These are phyloP conservation scores for Raddia distichophylla DNA, from an alignment of 176 grass and related monocot species.

Conservation along the genomic window DNA sequence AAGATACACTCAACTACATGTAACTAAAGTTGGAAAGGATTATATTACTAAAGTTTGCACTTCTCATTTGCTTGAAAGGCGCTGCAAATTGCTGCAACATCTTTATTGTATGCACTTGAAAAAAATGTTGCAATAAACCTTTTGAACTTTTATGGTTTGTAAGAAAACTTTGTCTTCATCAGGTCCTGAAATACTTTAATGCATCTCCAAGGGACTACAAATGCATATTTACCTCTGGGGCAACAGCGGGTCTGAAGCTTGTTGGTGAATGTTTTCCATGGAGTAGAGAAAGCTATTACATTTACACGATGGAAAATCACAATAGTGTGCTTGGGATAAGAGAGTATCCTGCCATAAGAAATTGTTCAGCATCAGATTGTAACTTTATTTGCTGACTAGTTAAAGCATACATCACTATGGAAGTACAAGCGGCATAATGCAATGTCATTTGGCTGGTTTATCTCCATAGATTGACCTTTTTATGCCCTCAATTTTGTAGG, in stretches of 20 bases:
- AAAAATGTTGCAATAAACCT: conserved; percentile 18
- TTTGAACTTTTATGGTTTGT: conserved; percentile 44
- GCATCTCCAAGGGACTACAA: conserved; percentile 87
- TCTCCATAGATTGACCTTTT: neutral
- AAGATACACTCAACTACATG: neutral
- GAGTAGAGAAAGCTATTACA: conserved; percentile 82
- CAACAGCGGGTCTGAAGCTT: conserved; percentile 87
- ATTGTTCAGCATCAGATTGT: neutral
- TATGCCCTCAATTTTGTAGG: neutral
- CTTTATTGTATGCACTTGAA: conserved; percentile 1
- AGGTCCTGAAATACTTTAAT: conserved; percentile 93
- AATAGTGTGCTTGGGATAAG: conserved; percentile 98
- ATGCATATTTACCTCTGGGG: conserved; percentile 97
- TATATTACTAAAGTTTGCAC: neutral
- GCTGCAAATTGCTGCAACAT: conserved; percentile 12
- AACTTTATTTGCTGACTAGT: neutral
- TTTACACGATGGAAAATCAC: conserved; percentile 96
- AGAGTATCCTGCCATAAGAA: conserved; percentile 79
- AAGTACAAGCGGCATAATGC: neutral
- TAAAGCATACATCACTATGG: conserved; percentile 5
- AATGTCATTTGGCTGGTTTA: conserved; percentile 7
- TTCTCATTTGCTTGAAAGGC: conserved; percentile 13
- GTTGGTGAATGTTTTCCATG: conserved; percentile 96
- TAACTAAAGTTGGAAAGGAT: neutral
- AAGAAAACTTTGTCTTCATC: conserved; percentile 48